phyloP scores from a whole-genome alignment of 495 filamentous ascomycete genomes.

The Hyphodiscus hymeniophilus region DNA sequence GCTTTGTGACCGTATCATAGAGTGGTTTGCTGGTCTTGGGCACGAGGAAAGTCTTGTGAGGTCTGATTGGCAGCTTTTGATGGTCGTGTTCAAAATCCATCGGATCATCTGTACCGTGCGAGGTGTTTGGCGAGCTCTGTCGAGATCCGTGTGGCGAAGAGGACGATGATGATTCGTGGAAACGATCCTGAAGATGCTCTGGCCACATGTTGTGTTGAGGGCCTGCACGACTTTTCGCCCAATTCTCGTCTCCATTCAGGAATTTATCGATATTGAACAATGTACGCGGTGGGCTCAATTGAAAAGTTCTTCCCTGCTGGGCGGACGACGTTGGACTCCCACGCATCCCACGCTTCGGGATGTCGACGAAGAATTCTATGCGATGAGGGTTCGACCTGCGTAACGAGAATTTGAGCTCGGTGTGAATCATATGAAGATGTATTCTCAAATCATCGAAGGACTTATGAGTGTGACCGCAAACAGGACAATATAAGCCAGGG shows the following conservation, averaged over 20 bases:
- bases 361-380: constrained; percentile 16
- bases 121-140: constrained; percentile 25
- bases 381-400: constrained; percentile 25
- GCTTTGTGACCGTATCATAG: constrained; percentile 42
- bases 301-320: constrained; percentile 21
- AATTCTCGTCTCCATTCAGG: constrained; percentile 34
- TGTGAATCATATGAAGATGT: constrained; percentile 35
- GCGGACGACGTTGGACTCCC: background rate
- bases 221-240: constrained; percentile 31
- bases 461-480: constrained; percentile 35
- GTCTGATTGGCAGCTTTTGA: constrained; percentile 12
- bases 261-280: constrained; percentile 31
- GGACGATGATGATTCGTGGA: constrained; percentile 15
- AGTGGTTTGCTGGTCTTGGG: constrained; percentile 41
- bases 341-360: background rate
- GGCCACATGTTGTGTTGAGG: constrained; percentile 28
- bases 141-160: constrained; percentile 19
- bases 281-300: constrained; percentile 29
- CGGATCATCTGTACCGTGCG: constrained; percentile 11
- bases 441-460: constrained; percentile 34
- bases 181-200: constrained; percentile 9
- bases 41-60: constrained; percentile 29
- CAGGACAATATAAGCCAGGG: constrained; percentile 33
- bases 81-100: constrained; percentile 12
- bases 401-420: constrained; percentile 35